Percentiles rank a stretch among this genome's conserved stretches.
These are phyloP conservation scores for Agastache rugosa DNA, from an alignment of 257 asterid species.

Conservation along the genomic window DNA sequence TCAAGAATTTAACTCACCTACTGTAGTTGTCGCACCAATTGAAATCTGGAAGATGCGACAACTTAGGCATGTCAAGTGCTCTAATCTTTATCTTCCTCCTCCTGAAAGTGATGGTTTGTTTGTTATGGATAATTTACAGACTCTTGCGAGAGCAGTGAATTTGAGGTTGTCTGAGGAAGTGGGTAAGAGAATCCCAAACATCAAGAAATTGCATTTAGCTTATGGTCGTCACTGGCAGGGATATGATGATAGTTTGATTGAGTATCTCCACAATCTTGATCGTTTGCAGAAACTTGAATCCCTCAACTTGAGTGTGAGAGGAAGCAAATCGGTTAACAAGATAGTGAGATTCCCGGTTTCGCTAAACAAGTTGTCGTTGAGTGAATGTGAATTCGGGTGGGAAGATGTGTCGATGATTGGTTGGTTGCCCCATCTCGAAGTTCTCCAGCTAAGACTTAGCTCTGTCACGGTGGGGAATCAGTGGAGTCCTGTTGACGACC, in stretches of 20 bases:
- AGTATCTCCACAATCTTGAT: background rate
- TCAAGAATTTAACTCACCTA: background rate
- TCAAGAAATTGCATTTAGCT: background rate
- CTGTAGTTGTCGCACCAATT: background rate
- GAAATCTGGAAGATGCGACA: constrained; percentile 17
- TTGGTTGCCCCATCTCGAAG: background rate
- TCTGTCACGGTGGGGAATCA: too few relatives aligned
- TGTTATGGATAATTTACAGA: background rate
- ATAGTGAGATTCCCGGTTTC: background rate
- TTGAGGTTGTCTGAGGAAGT: background rate
- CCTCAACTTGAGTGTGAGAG: background rate
- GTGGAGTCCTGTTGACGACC: background rate
- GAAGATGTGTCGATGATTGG: background rate
- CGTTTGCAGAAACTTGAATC: constrained; percentile 3
- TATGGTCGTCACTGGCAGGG: background rate
- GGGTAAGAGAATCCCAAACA: background rate
- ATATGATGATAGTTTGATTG: background rate
- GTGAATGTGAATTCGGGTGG: background rate
- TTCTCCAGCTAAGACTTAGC: background rate
- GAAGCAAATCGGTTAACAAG: too few relatives aligned
- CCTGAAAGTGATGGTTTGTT: background rate
- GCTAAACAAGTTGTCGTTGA: background rate
- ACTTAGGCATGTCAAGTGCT: constrained; percentile 4
- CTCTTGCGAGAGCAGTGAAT: background rate
- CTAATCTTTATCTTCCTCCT: background rate